phyloP scores from a whole-genome alignment of 192 early-diverging fungal genomes.

The Coemansia sp. region DNA sequence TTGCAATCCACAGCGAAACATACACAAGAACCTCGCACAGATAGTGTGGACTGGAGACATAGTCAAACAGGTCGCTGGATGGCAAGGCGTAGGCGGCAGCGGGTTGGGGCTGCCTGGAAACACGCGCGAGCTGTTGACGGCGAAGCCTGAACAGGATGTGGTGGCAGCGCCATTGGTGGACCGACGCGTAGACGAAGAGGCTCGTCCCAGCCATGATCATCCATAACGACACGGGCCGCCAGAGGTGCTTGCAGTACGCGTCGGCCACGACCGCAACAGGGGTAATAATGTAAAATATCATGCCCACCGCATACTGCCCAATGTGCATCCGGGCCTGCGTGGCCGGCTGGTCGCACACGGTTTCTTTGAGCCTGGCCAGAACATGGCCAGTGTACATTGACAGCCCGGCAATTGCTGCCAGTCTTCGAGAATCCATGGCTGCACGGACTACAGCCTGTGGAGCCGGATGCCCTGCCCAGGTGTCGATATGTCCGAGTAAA shows the following conservation, averaged over 20 bases:
- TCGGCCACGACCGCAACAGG: constrained; percentile 23
- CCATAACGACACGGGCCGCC: constrained; percentile 8
- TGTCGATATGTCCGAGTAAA: not conserved
- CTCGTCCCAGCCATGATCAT: constrained; percentile 15
- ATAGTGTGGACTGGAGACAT: constrained; percentile 64
- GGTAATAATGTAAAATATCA: constrained; percentile 59
- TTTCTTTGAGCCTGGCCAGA: constrained; percentile 27
- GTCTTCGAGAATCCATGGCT: not conserved
- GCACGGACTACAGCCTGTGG: not conserved
- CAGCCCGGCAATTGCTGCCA: constrained; percentile 9
- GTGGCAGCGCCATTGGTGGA: constrained; percentile 65
- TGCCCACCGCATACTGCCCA: constrained; percentile 58
- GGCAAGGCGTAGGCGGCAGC: constrained; percentile 54
- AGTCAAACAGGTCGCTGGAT: constrained; percentile 63
- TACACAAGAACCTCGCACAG: constrained; percentile 71
- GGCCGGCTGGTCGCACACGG: constrained; percentile 25
- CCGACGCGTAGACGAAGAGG: constrained; percentile 56
- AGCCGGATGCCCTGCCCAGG: not conserved
- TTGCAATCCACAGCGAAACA: constrained; percentile 54
- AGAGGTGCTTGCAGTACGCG: constrained; percentile 9
- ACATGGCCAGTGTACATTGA: constrained; percentile 32
- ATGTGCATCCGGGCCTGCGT: constrained; percentile 54
- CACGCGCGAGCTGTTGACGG: not conserved
- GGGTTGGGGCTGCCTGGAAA: not conserved
- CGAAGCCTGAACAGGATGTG: constrained; percentile 62